Base-by-base conservation (phyloP, 2,329 filamentous ascomycete genomes). In the Fusarium avenaceum region DNA sequence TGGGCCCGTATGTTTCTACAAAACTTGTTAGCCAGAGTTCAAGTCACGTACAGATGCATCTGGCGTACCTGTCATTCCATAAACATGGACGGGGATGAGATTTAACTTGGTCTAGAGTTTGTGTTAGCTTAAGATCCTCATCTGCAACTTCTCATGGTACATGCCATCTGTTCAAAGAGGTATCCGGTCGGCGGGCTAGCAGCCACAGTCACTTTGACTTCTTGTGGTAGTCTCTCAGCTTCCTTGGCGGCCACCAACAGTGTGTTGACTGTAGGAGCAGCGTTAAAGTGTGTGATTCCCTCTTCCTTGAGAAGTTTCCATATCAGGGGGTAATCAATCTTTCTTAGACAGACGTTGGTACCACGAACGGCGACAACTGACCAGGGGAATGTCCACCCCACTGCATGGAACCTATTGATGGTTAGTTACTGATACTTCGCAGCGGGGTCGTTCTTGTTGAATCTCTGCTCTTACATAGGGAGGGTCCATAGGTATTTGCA, bases 261-360 rank as follows among this genome's bases (percentile, higher is more conserved):
- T 0, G 95, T 99, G 78, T 98, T 98, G 52, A 99, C 96, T 0
- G 96, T 99, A 0, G 96, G 96, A 1, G 95, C 96, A 1, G 95
- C 95, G 75, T 95, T 97, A 82, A 96, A 98, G 79, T 99, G 96
- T 1, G 94, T 98, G 67, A 99, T 91, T 8, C 87, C 84, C 79
- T 98, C 92, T 52, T 93, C 87, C 75, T 94, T 96, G 33, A 99
- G 82, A 6, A 99, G 81, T 48, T 87, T 87, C 96, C 96, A 99
- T 63, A 99, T 97, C 60, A 95, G 84, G 0, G 92, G 89, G 76
- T 99, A 99, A 80, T 98, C 94, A 69, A 99, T 93, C 82, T 97
- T 98, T 63, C 96, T 88, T 19, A 99, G 84, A 74, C 94, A 97
- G 77, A 97, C 94, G 78, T 98, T 94, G 4, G 95, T 96, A n/a